These are phyloP conservation scores for Ascocoryne sarcoides DNA, from an alignment of 2,329 filamentous ascomycete species.

Conservation along the genomic window DNA sequence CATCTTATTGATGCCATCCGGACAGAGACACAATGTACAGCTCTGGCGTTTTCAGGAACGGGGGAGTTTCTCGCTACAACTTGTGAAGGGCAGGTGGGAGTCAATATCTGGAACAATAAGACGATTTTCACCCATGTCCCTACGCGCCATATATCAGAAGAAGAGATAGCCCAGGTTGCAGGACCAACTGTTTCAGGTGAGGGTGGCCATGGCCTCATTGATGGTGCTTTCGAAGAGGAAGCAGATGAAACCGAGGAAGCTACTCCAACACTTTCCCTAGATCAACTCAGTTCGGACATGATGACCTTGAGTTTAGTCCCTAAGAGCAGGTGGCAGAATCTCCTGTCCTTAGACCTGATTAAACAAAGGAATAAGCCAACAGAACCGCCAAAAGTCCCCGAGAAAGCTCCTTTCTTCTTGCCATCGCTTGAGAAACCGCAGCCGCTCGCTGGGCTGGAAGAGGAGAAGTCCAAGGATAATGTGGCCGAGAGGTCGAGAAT, in stretches of 20 bases:
- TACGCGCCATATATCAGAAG: conserved; percentile 74
- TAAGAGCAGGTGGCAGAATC: conserved; percentile 85
- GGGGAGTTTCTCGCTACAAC: conserved; percentile 93
- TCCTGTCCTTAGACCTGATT: conserved; percentile 86
- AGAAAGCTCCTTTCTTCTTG: conserved; percentile 94
- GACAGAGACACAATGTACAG: conserved; percentile 68
- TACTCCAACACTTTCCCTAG: conserved; percentile 48
- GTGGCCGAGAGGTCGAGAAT: conserved; percentile 55
- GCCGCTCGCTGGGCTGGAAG: conserved; percentile 17
- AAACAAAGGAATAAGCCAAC: conserved; percentile 87
- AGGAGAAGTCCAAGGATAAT: conserved; percentile 27
- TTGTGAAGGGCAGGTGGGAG: conserved; percentile 70
- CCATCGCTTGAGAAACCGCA: conserved; percentile 48
- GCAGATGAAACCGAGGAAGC: conserved; percentile 43
- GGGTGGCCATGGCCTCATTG: conserved; percentile 64
- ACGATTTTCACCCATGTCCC: conserved; percentile 83
- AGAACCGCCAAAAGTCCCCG: conserved; percentile 81
- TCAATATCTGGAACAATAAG: conserved; percentile 95
- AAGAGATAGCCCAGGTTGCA: conserved; percentile 55
- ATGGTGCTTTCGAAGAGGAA: conserved; percentile 61
- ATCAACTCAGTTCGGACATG: conserved; percentile 75
- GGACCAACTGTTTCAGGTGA: conserved; percentile 76
- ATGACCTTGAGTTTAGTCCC: conserved; percentile 85
- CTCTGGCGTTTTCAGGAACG: conserved; percentile 78
- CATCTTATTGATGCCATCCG: conserved; percentile 91